phyloP scores from a whole-genome alignment of 106 monocot genomes.

The Dendrobium nobile region DNA sequence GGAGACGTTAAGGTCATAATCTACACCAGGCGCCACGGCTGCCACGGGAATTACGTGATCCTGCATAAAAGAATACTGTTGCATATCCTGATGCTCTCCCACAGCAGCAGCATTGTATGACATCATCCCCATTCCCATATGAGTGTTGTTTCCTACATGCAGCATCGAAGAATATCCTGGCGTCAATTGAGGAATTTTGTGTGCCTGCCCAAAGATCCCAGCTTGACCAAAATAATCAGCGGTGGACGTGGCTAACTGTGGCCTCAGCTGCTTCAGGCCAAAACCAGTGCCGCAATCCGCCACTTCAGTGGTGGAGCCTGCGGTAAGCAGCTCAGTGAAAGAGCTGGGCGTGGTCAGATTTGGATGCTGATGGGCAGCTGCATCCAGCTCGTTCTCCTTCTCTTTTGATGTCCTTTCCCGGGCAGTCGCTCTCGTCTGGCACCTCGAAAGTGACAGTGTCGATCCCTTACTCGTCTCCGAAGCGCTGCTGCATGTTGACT shows the following conservation, averaged over 20 bases:
- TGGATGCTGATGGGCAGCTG: slow-evolving; percentile 10
- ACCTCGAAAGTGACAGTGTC: slow-evolving; percentile 71
- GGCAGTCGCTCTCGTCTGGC: slow-evolving; percentile 54
- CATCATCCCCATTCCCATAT: slow-evolving; percentile 49
- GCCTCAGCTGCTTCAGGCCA: slow-evolving; percentile 29
- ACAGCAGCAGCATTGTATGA: slow-evolving; percentile 10
- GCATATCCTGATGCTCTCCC: slow-evolving; percentile 5
- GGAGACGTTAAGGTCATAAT: slow-evolving; percentile 78
- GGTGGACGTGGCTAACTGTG: slow-evolving; percentile 26
- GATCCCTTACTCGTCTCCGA: slow-evolving; percentile 96
- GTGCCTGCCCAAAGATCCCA: slow-evolving; percentile 15
- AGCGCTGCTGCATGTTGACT: slow-evolving; percentile 78
- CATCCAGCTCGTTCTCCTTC: slow-evolving; percentile 23
- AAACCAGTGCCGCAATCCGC: slow-evolving; percentile 6
- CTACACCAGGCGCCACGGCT: slow-evolving; percentile 26
- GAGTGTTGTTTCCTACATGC: slow-evolving; percentile 46
- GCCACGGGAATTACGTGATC: slow-evolving; percentile 7
- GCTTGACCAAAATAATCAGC: slow-evolving; percentile 64
- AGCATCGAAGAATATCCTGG: not conserved
- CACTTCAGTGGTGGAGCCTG: slow-evolving; percentile 9
- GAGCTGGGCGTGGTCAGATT: slow-evolving; percentile 38
- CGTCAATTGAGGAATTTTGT: not conserved
- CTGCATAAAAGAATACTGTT: slow-evolving; percentile 6
- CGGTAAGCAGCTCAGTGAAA: slow-evolving; percentile 87
- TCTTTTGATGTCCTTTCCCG: slow-evolving; percentile 48